These are phyloP conservation scores for Yamagishiella unicocca DNA, from an alignment of 139 green algal genomes.

Conservation along the genomic window DNA sequence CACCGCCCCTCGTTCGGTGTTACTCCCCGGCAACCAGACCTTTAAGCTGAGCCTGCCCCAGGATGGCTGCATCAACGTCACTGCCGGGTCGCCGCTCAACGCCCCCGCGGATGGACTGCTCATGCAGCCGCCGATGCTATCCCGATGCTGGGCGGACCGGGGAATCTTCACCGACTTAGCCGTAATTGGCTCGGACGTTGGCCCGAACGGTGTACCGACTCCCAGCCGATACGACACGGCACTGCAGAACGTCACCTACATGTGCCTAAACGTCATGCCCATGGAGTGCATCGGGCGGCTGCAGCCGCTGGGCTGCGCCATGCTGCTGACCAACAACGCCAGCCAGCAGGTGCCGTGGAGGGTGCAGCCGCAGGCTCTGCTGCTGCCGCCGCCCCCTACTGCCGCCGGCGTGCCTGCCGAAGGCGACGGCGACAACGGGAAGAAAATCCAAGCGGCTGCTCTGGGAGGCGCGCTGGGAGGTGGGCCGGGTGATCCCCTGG, in stretches of 20 bases:
- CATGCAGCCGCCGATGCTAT: not conserved
- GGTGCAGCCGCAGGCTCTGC: too few relatives aligned
- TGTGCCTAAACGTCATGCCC: slow-evolving; percentile 11
- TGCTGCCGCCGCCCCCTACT: too few relatives aligned
- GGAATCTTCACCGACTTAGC: slow-evolving; percentile 2
- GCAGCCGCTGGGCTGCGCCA: too few relatives aligned
- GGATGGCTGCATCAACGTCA: slow-evolving; percentile 9
- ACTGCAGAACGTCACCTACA: not conserved
- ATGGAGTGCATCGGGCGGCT: too few relatives aligned
- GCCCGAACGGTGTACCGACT: not conserved
- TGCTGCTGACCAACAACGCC: too few relatives aligned
- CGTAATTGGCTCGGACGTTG: not conserved
- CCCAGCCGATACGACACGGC: not conserved
- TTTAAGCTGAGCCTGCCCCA: not conserved
- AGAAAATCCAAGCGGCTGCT: too few relatives aligned
- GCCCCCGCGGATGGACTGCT: not conserved
- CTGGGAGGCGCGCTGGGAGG: too few relatives aligned
- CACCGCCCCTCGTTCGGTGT: not conserved
- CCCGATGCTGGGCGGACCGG: slow-evolving; percentile 5
- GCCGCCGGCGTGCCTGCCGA: too few relatives aligned
- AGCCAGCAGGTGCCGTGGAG: not conserved
- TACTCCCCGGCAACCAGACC: not conserved
- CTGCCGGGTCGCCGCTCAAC: not conserved
- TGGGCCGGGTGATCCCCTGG: too few relatives aligned
- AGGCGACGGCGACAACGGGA: too few relatives aligned